Evolutionary conservation across 2,329 filamentous ascomycete genomes (phyloP), one percentile per base, ranked within the genome.

Genomic region (Xylaria sp.): DNA sequence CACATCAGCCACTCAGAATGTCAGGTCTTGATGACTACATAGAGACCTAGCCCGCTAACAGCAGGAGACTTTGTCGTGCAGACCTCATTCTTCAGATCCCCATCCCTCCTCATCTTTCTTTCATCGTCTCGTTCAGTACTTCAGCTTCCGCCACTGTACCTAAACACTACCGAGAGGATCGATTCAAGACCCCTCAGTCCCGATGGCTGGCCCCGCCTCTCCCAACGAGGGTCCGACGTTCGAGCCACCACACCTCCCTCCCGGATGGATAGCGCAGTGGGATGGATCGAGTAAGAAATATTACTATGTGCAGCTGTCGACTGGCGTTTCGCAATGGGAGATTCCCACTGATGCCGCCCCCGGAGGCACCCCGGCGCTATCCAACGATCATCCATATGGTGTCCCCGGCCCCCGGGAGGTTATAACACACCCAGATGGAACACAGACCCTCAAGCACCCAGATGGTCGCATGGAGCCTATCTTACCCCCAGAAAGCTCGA

Each of bases 301-400:
- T 74, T 90, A 90, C 76, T 90, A 86, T 74, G 89, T 92, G 53
- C 88, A 91, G 76, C 84, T 92, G 57, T 88, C 87, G 56, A 91
- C 89, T 7, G 89, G 89, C 50, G 82, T 86, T 38, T 90, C 89
- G 66, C 89, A 91, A 76, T 92, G 89, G 89, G 89, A 91, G n/a
- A 83, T 84, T 33, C 89, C 89, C 33, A 91, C 86, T 14, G 81
- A 86, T 61, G 82, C 88, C 52, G 88, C 85, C 7, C 87, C 85
- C 21, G 86, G 87, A 65, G 86, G 80, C 72, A 88, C 85, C 38
- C 88, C 85, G 47, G 83, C 79, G 64, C 82, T 82, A 60, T 79
- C 75, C 56, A 70, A 74, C 63, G 85, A 89, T 19, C 87, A 90
- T 70, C 88, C 88, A 4, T 90, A 89, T 75, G 85, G 86, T 61